Percentiles rank a stretch among this genome's conserved stretches.
Evolutionary conservation across 202 grass and related monocot species (phyloP).

Genomic region (Panicum hallii): DNA sequence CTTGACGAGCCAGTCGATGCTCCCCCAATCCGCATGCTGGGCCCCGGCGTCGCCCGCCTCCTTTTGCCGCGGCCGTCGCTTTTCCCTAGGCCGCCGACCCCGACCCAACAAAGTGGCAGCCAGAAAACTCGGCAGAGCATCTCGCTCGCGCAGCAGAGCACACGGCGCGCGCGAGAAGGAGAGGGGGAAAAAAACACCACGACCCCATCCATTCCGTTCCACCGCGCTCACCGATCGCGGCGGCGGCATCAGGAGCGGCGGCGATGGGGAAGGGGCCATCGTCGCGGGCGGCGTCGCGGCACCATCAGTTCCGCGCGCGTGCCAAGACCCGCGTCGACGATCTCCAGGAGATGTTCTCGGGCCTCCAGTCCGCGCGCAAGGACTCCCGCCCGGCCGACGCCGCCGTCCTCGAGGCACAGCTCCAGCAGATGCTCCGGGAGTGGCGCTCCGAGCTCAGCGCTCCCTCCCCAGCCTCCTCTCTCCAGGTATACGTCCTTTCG

Average conservation of each 20-base stretch:
- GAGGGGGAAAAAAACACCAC: not conserved
- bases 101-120: slow-evolving; percentile 57
- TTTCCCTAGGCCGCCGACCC: slow-evolving; percentile 44
- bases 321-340: slow-evolving; percentile 93
- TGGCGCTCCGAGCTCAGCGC: slow-evolving; percentile 96
- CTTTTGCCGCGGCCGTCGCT: slow-evolving; percentile 55
- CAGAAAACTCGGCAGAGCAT: slow-evolving; percentile 34
- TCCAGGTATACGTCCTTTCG: slow-evolving; percentile 43
- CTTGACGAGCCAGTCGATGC: not conserved
- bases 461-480: slow-evolving; percentile 78
- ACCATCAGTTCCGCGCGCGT: slow-evolving; percentile 82
- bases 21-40: not conserved
- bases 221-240: not conserved
- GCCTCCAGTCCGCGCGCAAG: slow-evolving; percentile 89
- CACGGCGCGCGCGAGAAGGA: not conserved
- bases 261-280: slow-evolving; percentile 78
- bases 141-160: slow-evolving; percentile 34
- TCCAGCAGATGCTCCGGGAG: slow-evolving; percentile 97
- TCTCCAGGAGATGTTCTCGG: slow-evolving; percentile 91
- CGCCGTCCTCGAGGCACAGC: slow-evolving; percentile 85
- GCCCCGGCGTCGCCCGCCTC: not conserved
- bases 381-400: slow-evolving; percentile 86
- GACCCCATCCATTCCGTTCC: not conserved
- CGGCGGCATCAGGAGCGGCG: not conserved
- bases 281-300: slow-evolving; percentile 64